Evolutionary conservation across 352 stramenopile species (phyloP).

Genomic region (Phytophthora boehmeriae): DNA sequence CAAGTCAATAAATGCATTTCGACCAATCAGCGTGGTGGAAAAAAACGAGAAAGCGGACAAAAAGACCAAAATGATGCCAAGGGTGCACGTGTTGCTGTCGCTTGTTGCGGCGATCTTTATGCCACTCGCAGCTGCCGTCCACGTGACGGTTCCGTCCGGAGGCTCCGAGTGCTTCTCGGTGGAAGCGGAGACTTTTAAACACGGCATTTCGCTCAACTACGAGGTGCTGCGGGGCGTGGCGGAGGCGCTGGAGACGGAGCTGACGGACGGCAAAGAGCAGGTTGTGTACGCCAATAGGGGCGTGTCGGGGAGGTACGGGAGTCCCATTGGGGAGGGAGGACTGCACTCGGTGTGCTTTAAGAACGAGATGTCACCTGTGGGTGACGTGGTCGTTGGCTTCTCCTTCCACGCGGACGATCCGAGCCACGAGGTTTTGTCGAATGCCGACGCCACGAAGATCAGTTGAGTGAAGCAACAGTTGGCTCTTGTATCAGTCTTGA

Average conservation of each 20-base stretch:
- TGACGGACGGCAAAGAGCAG: slow-evolving; percentile 64
- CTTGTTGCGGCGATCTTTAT: slow-evolving; percentile 23
- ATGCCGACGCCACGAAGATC: slow-evolving; percentile 89
- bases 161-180: slow-evolving; percentile 76
- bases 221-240: slow-evolving; percentile 75
- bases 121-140: slow-evolving; percentile 34
- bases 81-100: slow-evolving; percentile 19
- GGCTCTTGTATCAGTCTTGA: no score
- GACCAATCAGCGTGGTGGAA: no score
- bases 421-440: slow-evolving; percentile 86
- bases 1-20: no score
- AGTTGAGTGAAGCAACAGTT: slow-evolving; percentile 60
- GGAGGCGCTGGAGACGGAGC: slow-evolving; percentile 67
- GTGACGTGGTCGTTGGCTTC: slow-evolving; percentile 83
- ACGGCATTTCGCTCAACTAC: slow-evolving; percentile 90
- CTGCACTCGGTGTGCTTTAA: slow-evolving; percentile 79
- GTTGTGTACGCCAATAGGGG: slow-evolving; percentile 65
- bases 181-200: slow-evolving; percentile 71
- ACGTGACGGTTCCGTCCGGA: slow-evolving; percentile 51
- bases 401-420: slow-evolving; percentile 89
- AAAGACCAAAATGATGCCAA: no score
- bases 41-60: not conserved
- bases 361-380: slow-evolving; percentile 59
- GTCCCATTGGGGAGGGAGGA: slow-evolving; percentile 58
- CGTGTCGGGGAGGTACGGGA: slow-evolving; percentile 58